Base-by-base conservation (phyloP, 257 asterid species). In the Plantago ovata region DNA sequence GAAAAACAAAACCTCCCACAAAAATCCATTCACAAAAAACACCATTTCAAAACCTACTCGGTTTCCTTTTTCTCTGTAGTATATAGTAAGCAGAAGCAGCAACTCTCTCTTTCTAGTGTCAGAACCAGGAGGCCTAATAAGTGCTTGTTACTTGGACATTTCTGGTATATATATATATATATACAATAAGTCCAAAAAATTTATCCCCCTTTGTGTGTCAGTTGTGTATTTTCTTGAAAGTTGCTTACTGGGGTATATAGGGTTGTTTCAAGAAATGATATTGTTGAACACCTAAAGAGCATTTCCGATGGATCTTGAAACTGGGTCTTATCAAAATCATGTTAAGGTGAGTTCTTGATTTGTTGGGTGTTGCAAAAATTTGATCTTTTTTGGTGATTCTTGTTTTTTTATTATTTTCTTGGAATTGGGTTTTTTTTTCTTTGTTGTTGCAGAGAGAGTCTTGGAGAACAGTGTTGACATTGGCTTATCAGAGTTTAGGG, bases 401-500 rank as follows among this genome's bases (percentile, higher is more conserved):
- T 53, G 32, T 6, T 59, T 24, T 38, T 18, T 41, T 13, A n/a
- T n/a, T n/a, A n/a, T n/a, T n/a, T n/a, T n/a, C n/a, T 7, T 9
- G 45, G 28, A 22, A 38, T 18, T 58, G 75, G 58, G 38, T 10
- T 45, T 53, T n/a, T n/a, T n/a, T n/a, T n/a, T n/a, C n/a, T n/a
- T n/a, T n/a, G n/a, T n/a, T n/a, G n/a, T n/a, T 82, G 82, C 88
- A 89, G 96, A 81, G 64, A 71, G 91, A 89, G 74, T 83, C 96
- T 12, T 85, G 96, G 96, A 78, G 80, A 63, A 78, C 87, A 50
- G 53, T 89, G 59, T 70, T 89, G 69, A 76, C 91, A 69, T 77
- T 89, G 75, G 95, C 96, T 47, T 89, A 85, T 65, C 96, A 89
- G 71, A 89, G 96, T 67, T 68, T 89, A 61, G 96, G 96, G 12